Percentiles rank a stretch among this genome's conserved stretches.
phyloP scores from a whole-genome alignment of 2,329 filamentous ascomycete species.

The Phoma sp. region DNA sequence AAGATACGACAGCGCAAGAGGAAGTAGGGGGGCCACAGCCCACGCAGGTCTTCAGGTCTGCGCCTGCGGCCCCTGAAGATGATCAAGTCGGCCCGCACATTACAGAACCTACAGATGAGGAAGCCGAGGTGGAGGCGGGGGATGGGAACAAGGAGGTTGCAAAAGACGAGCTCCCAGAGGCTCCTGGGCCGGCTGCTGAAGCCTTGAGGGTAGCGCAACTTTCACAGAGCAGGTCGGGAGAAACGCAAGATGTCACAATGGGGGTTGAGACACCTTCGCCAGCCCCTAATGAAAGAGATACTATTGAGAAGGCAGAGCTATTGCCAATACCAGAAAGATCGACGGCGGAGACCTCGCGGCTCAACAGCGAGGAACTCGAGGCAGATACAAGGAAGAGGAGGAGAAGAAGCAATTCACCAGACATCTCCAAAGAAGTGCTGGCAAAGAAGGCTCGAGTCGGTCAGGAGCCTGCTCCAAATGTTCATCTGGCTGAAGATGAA shows the following conservation, averaged over 20 bases:
- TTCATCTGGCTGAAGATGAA: slow-evolving; percentile 39
- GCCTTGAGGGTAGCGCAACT: slow-evolving; percentile 22
- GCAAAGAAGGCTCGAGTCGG: slow-evolving; percentile 53
- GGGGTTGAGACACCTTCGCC: slow-evolving; percentile 27
- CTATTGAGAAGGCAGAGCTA: slow-evolving; percentile 41
- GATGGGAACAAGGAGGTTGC: not conserved
- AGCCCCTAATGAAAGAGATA: slow-evolving; percentile 33
- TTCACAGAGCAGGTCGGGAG: slow-evolving; percentile 4
- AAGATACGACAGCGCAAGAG: slow-evolving; percentile 23
- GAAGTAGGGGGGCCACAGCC: slow-evolving; percentile 27
- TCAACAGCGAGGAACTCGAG: slow-evolving; percentile 46
- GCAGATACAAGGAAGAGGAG: slow-evolving; percentile 51
- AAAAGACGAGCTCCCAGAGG: slow-evolving; percentile 24
- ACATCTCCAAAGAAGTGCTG: slow-evolving; percentile 45
- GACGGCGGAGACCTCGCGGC: slow-evolving; percentile 39
- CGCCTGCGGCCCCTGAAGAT: slow-evolving; percentile 25
- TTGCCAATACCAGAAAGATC: slow-evolving; percentile 33
- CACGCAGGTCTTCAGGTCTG: slow-evolving; percentile 19
- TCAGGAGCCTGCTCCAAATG: slow-evolving; percentile 38
- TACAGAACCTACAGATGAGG: slow-evolving; percentile 25
- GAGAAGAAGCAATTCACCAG: slow-evolving; percentile 49
- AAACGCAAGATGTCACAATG: slow-evolving; percentile 9
- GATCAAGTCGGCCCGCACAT: slow-evolving; percentile 25
- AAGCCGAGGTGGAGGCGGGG: slow-evolving; percentile 12
- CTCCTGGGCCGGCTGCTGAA: slow-evolving; percentile 32